Base-by-base conservation (phyloP, 2,329 filamentous ascomycete genomes). In the Hypoxylon sp. region DNA sequence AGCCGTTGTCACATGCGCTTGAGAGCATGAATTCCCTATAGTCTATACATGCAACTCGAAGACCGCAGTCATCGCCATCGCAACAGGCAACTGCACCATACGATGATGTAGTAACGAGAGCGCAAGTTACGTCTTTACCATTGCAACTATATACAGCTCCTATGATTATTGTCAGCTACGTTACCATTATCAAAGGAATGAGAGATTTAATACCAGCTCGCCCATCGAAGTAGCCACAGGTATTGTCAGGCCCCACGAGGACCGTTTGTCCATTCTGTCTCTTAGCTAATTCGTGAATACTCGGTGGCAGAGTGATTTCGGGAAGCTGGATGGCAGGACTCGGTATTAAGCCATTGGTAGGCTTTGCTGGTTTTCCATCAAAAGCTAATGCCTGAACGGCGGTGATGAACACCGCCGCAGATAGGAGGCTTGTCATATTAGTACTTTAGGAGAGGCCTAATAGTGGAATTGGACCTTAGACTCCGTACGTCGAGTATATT, bases 181-280 rank as follows among this genome's bases (percentile, higher is more conserved):
- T 34, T 32, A n/a, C 14, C 36, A 51, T 43, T n/a, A 1, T 32
- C 10, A 13, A 52, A 14, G n/a, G 30, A 36, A 13, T 10, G 5
- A 9, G 14, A 72, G 13, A n/a, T 30, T 19, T 34, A 55, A 61
- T 72, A 82, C 80, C 77, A 11, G 77, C 60, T 28, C 75, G 77
- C 32, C 80, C 84, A 30, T 78, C 79, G 41, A 86, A 74, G 72
- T 79, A 87, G 68, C 85, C 85, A 64, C 85, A 87, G 0, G 82
- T 85, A 65, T 84, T 84, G 71, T 86, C 83, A 1, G 82, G 81
- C 10, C 80, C 84, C 59, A 83, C 73, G n/a, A 84, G 77, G 28
- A 82, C 78, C 0, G 78, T 82, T 17, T 75, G 64, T n/a, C 66
- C 75, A n/a, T 67, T 69, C 51, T 76, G 74, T 62, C 76, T 77